Evolutionary conservation across 2,329 filamentous ascomycete species (phyloP).

Genomic region (Neonectria hederae): DNA sequence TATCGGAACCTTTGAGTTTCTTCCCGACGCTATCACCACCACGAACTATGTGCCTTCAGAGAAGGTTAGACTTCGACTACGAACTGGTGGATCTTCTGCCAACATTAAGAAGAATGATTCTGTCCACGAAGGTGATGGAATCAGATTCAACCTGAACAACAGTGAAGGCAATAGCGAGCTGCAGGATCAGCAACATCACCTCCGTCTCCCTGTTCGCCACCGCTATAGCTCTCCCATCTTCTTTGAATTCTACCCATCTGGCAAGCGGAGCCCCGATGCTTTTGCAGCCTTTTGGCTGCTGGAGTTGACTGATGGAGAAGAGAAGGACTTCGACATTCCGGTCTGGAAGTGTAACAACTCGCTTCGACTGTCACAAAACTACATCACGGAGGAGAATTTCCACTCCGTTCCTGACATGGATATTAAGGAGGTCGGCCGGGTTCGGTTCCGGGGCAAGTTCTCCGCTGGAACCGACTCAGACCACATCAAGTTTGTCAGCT

Average conservation of each 20-base stretch:
- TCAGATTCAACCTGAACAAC: constrained; percentile 61
- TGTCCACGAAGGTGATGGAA: constrained; percentile 64
- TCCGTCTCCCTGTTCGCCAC: constrained; percentile 87
- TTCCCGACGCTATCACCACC: constrained; percentile 74
- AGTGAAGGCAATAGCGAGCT: constrained; percentile 49
- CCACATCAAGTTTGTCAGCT: constrained; percentile 82
- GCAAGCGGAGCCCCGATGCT: constrained; percentile 75
- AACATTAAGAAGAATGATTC: constrained; percentile 73
- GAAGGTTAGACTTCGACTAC: constrained; percentile 79
- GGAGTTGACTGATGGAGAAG: constrained; percentile 83
- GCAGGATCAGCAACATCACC: constrained; percentile 7
- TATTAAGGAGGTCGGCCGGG: constrained; percentile 80
- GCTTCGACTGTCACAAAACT: constrained; percentile 86
- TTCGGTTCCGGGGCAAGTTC: constrained; percentile 84
- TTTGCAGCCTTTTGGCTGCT: constrained; percentile 89
- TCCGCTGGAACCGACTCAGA: constrained; percentile 90
- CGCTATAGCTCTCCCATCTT: constrained; percentile 91
- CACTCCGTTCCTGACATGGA: constrained; percentile 76
- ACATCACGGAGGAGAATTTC: constrained; percentile 83
- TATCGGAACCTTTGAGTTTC: constrained; percentile 92
- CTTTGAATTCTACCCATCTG: constrained; percentile 80
- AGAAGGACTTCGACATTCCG: constrained; percentile 82
- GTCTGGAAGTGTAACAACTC: constrained; percentile 86
- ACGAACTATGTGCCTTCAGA: constrained; percentile 67
- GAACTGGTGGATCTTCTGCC: constrained; percentile 85